Evolutionary conservation across 257 asterid genomes (phyloP), one percentile per base, ranked within the genome.

Genomic region (Leonotis leonurus): DNA sequence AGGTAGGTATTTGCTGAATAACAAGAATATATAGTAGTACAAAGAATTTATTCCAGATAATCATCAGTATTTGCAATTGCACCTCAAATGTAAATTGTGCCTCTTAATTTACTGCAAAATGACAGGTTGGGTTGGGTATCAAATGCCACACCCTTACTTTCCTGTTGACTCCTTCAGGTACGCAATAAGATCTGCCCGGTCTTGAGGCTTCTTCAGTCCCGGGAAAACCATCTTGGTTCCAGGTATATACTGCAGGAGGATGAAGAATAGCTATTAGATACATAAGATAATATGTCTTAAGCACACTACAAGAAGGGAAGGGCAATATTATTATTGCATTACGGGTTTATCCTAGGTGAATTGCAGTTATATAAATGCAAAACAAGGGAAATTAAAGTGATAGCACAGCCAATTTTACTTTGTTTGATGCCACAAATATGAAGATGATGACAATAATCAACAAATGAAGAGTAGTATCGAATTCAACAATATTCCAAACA

Each of bases 201-300:
- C 97, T 73, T 86, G 89, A 35, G 97, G 97, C 75, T 89, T 89
- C 94, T 89, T 86, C 79, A 89, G 61, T 37, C 97, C 97, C 13
- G 97, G 95, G 79, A 89, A 89, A 67, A 89, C 97, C 97, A 89
- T 89, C 83, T 89, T 89, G 0, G 95, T 86, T 72, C 95, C 95
- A 21, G 96, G 93, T 25, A 86, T 89, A 36, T 89, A 89, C 95
- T 89, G 95, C 76, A 67, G 48, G 40, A 10, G 53, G 45, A 36
- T 33, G 13, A 13, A 21, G 21, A 8, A n/a, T 21, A 54, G 8
- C 26, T n/a, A n/a, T n/a, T n/a, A n/a, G n/a, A n/a, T n/a, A n/a
- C n/a, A n/a, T n/a, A n/a, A n/a, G n/a, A n/a, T n/a, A n/a, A n/a
- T n/a, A n/a, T n/a, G n/a, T n/a, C n/a, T n/a, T n/a, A n/a, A n/a